Evolutionary conservation across 192 early-diverging fungal species (phyloP).

Genomic region (Diversispora eburnea): DNA sequence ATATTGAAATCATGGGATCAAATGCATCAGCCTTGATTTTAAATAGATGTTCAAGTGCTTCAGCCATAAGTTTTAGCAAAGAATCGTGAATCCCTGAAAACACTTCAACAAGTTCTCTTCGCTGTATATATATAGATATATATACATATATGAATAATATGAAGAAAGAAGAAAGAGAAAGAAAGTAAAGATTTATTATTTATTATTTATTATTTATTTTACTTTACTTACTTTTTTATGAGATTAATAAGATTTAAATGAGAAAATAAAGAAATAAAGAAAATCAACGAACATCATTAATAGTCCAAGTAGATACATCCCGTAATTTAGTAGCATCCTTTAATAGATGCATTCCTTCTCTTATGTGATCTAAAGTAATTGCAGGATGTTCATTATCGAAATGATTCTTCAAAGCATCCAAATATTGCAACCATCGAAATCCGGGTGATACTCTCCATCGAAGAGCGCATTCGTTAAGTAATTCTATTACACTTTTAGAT

Average conservation of each 20-base stretch:
- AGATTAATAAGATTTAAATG: neutral
- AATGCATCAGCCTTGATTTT: conserved; percentile 9
- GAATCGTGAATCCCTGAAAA: conserved; percentile 17
- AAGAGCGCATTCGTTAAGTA: conserved; percentile 64
- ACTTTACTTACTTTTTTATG: too few relatives aligned
- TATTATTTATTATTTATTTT: too few relatives aligned
- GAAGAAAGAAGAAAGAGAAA: neutral
- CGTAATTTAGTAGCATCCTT: conserved; percentile 46
- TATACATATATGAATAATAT: neutral
- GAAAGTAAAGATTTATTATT: neutral
- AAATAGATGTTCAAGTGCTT: conserved; percentile 9
- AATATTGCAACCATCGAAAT: conserved; percentile 49
- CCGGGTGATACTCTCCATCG: conserved; percentile 62
- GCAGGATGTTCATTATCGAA: conserved; percentile 38
- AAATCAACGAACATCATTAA: conserved; percentile 48
- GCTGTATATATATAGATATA: neutral
- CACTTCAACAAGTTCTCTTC: conserved; percentile 25
- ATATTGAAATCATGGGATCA: conserved; percentile 16
- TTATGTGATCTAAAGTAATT: conserved; percentile 34
- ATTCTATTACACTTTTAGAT: conserved; percentile 50
- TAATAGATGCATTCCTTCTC: conserved; percentile 35
- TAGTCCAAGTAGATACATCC: conserved; percentile 51
- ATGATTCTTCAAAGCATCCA: conserved; percentile 46
- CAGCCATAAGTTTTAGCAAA: neutral
- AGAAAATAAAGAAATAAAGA: neutral